phyloP scores from a whole-genome alignment of 2,329 filamentous ascomycete species.

The Incumbomyces lentus region DNA sequence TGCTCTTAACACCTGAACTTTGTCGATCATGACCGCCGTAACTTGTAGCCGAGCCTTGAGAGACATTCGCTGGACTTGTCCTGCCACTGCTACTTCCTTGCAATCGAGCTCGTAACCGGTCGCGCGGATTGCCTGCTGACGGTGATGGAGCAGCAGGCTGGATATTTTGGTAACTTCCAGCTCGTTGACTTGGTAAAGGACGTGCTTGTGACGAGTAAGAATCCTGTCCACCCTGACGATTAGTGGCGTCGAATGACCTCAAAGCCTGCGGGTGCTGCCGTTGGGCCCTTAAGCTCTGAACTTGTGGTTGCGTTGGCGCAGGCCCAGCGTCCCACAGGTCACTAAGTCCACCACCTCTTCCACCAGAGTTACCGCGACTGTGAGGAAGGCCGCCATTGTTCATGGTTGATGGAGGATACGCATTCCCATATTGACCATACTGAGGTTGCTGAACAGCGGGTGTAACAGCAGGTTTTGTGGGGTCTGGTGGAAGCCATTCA shows the following conservation, averaged over 20 bases:
- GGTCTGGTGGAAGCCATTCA: constrained; percentile 79
- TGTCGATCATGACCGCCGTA: constrained; percentile 4
- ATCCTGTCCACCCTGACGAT: constrained; percentile 10
- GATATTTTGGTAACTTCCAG: constrained; percentile 61
- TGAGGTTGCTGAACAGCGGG: constrained; percentile 34
- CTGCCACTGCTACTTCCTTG: constrained; percentile 46
- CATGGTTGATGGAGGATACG: constrained; percentile 22
- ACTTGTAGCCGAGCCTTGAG: background rate
- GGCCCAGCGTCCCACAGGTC: constrained; percentile 47
- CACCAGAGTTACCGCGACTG: constrained; percentile 28
- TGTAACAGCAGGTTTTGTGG: constrained; percentile 55
- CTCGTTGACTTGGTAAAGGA: constrained; percentile 61
- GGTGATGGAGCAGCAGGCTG: constrained; percentile 28
- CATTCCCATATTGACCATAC: constrained; percentile 43
- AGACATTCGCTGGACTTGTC: constrained; percentile 11
- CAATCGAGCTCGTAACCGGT: constrained; percentile 66
- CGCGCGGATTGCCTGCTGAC: constrained; percentile 29
- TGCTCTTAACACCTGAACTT: too few relatives aligned
- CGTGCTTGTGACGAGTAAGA: constrained; percentile 30
- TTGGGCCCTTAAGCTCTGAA: constrained; percentile 17
- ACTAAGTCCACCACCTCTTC: constrained; percentile 41
- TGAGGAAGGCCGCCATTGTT: constrained; percentile 23
- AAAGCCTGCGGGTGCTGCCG: constrained; percentile 25
- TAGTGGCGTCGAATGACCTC: constrained; percentile 12
- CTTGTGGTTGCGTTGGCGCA: constrained; percentile 19